Conservation (phyloP, 768 basidiomycete species). For the Suillus subluteus region DNA sequence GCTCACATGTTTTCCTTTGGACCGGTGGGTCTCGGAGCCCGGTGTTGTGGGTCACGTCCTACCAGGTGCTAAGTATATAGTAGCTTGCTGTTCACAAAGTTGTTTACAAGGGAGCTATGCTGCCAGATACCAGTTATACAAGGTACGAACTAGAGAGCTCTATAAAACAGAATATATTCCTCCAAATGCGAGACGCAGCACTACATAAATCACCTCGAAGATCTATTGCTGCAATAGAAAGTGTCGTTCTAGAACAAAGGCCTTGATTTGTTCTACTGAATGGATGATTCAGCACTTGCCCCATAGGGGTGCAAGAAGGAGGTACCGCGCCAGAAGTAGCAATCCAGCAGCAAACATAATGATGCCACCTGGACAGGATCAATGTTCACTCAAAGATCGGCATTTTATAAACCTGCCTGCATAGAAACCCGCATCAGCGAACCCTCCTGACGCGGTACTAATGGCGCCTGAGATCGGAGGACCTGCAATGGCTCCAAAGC, state of each 20-base stretch:
- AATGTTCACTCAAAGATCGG: background rate
- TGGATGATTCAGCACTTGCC: conserved; percentile 42
- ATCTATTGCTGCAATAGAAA: background rate
- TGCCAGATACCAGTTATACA: background rate
- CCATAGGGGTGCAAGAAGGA: conserved; percentile 42
- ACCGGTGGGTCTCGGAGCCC: background rate
- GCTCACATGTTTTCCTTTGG: background rate
- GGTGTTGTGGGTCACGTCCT: background rate
- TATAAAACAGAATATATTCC: too few relatives aligned
- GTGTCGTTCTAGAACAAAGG: background rate
- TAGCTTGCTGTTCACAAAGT: background rate
- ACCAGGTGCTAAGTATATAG: background rate
- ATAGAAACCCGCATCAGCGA: conserved; percentile 38
- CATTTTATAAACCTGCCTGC: conserved; percentile 35
- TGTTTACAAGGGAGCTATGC: background rate
- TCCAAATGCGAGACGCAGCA: background rate
- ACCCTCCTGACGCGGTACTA: conserved; percentile 53
- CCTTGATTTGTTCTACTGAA: background rate
- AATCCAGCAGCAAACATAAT: conserved; percentile 46
- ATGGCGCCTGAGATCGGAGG: conserved; percentile 80
- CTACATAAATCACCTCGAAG: background rate
- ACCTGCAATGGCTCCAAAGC: conserved; percentile 66
- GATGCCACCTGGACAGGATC: conserved; percentile 33
- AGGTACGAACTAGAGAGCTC: background rate
- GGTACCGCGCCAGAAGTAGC: conserved; percentile 42